Evolutionary conservation across 2,329 filamentous ascomycete species (phyloP).

Genomic region (Parastagonospora nodorum): DNA sequence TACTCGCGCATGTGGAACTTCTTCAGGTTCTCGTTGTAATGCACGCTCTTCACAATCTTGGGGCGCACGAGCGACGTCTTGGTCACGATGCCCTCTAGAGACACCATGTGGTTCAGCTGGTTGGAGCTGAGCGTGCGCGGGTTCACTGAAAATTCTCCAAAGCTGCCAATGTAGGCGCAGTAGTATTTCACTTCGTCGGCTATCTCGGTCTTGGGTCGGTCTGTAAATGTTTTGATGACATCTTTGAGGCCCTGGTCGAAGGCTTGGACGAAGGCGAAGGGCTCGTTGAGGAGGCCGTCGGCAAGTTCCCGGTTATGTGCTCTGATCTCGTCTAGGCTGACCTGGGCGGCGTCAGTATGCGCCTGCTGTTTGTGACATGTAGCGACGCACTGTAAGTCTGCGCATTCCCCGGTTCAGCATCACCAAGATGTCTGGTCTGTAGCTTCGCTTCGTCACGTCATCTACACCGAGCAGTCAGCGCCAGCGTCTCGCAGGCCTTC

Average conservation of each 20-base stretch:
- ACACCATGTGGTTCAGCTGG: slow-evolving; percentile 95
- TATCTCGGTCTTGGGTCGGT: slow-evolving; percentile 75
- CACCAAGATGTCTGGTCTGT: slow-evolving; percentile 84
- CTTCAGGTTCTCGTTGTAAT: slow-evolving; percentile 87
- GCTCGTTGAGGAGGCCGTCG: slow-evolving; percentile 76
- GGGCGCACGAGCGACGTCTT: slow-evolving; percentile 93
- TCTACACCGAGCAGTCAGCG: slow-evolving; percentile 48
- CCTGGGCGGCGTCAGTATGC: slow-evolving; percentile 24
- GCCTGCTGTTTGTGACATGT: neutral
- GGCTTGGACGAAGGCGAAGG: slow-evolving; percentile 85
- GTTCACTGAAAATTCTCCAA: slow-evolving; percentile 93
- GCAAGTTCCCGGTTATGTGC: slow-evolving; percentile 85
- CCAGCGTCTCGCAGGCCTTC: neutral
- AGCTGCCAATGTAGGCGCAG: slow-evolving; percentile 95
- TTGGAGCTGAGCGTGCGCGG: slow-evolving; percentile 87
- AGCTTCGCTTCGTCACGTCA: slow-evolving; percentile 67
- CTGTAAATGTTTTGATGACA: slow-evolving; percentile 78
- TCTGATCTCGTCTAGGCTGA: slow-evolving; percentile 83
- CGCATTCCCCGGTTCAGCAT: slow-evolving; percentile 68
- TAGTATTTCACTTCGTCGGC: slow-evolving; percentile 84
- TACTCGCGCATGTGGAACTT: slow-evolving; percentile 91
- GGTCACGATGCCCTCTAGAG: slow-evolving; percentile 95
- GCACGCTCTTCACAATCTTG: slow-evolving; percentile 97
- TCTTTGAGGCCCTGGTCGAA: slow-evolving; percentile 92
- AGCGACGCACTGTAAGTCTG: slow-evolving; percentile 58